Evolutionary conservation across 2,329 filamentous ascomycete genomes (phyloP).

Genomic region (Penicillium sp.): DNA sequence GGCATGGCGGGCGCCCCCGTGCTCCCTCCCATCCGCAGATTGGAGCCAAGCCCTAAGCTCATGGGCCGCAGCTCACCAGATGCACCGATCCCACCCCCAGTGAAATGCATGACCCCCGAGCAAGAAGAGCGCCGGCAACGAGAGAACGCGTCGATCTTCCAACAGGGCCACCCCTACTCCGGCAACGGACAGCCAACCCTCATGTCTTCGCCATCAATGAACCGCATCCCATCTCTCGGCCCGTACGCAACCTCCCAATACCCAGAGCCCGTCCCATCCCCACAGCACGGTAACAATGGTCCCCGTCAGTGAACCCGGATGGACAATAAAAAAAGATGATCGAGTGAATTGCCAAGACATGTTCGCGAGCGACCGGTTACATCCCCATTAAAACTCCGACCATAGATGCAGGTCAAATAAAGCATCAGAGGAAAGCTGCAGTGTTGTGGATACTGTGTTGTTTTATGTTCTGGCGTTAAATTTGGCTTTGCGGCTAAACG

Average conservation of each 20-base stretch:
- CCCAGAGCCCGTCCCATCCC: conserved; percentile 24
- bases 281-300: conserved; percentile 13
- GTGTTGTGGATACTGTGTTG: not conserved
- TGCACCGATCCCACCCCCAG: conserved; percentile 41
- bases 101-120: conserved; percentile 45
- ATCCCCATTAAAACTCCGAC: not conserved
- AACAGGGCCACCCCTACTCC: conserved; percentile 16
- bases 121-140: conserved; percentile 42
- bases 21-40: conserved; percentile 40
- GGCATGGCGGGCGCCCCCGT: conserved; percentile 36
- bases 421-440: not conserved
- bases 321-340: not conserved
- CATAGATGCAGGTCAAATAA: not conserved
- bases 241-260: conserved; percentile 25
- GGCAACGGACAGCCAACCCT: conserved; percentile 24
- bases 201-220: conserved; percentile 36
- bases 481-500: conserved; percentile 7
- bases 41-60: conserved; percentile 45
- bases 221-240: conserved; percentile 33
- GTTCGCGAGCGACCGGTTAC: not conserved
- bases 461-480: conserved; percentile 2
- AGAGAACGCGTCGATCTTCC: conserved; percentile 34
- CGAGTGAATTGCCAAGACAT: not conserved
- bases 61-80: conserved; percentile 45
- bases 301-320: conserved; percentile 2